Base-by-base conservation (phyloP, 2,329 filamentous ascomycete genomes). In the Verticillium longisporum region DNA sequence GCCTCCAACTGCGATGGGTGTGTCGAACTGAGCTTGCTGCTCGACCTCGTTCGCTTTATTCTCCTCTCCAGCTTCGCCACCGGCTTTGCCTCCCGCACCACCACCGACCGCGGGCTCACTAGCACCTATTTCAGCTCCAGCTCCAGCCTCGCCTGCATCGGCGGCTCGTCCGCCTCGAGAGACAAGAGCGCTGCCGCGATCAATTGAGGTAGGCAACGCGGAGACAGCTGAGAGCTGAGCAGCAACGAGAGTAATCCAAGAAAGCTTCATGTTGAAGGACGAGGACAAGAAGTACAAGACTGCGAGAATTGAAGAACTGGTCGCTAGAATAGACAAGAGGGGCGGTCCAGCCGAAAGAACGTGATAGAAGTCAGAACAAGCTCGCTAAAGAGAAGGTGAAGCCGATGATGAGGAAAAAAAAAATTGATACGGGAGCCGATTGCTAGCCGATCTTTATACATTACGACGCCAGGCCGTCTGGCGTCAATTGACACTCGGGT, bases 31-130 rank as follows among this genome's bases (percentile, higher is more conserved):
- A 10, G 60, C 74, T 45, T 69, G 45, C 31, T 69, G 68, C 34
- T 73, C 72, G 21, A 73, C 50, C 62, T 75, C 69, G 56, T 73
- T 72, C n/a, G n/a, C 45, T 18, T 50, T 50, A 18, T 50, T 50
- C 18, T 50, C 45, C n/a, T 64, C 68, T 9, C 54, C 64, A 14
- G 36, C 61, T 18, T 64, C 68, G 10, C 55, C 64, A 14, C 37
- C 61, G 38, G 13, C 37, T 15, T 41, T 13, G 13, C 59, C 59
- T 50, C 59, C 62, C 6, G 38, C 61, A 15, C 41, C 58, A 13
- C 36, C 64, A 21, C 32, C 64, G 4, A 21, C 53, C 32, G 55
- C 58, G 13, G 45, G n/a, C 45, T 21, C 45, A 9, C 7, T 59
- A 55, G 55, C 61, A 14, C 34, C 59, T 14, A 31, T 56, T 2